These are phyloP conservation scores for Stenocarpella maydis DNA, from an alignment of 2,329 filamentous ascomycete genomes.

Conservation along the genomic window DNA sequence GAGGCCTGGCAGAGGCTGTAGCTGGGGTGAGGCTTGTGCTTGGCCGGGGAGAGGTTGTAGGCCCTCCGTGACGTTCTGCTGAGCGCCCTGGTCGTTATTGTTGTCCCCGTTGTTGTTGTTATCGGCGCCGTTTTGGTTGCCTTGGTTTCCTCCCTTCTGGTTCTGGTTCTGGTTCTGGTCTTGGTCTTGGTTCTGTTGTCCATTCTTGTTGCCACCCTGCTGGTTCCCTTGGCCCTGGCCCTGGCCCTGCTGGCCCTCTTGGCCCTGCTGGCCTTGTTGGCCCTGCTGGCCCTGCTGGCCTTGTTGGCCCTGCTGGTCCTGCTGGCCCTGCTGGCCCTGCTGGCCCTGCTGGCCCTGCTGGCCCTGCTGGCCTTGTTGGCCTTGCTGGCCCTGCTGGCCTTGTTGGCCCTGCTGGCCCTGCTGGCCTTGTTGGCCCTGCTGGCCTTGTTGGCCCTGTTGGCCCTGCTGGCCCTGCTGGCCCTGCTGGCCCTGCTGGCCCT, in stretches of 20 bases:
- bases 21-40: not conserved
- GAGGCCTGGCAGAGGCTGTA: constrained; percentile 29
- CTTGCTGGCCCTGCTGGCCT: constrained; percentile 1
- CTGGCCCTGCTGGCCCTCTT: not conserved
- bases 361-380: not conserved
- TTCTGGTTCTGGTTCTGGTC: constrained; percentile 19
- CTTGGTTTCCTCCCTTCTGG: constrained; percentile 11
- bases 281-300: constrained; percentile 2
- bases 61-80: not conserved
- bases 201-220: constrained; percentile 1
- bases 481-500: not conserved
- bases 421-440: not conserved
- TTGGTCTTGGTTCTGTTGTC: constrained; percentile 1
- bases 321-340: not conserved
- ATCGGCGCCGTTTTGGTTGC: constrained; percentile 30
- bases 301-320: not conserved
- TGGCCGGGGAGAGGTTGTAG: constrained; percentile 32
- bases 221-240: not conserved
- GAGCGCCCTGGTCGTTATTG: not conserved
- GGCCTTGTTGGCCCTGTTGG: not conserved
- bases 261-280: not conserved
- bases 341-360: not conserved
- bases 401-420: constrained; percentile 6
- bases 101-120: constrained; percentile 11
- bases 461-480: constrained; percentile 10